Evolutionary conservation across 1,284 basidiomycete genomes (phyloP).

Genomic region (Sphagnurus paluster): DNA sequence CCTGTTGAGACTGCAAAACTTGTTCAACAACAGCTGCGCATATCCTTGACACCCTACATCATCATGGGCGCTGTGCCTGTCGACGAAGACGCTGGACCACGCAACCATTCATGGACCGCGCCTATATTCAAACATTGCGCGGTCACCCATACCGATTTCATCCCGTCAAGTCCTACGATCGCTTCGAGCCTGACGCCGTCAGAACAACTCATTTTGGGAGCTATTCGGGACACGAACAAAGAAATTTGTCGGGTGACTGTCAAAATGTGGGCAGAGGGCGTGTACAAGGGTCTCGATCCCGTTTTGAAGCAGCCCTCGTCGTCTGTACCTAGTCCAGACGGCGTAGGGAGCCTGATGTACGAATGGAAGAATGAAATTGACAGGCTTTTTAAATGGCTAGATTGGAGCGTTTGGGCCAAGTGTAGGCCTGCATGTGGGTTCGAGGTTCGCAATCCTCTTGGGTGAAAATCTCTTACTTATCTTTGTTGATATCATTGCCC

Average conservation of each 20-base stretch:
- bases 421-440: constrained; percentile 41
- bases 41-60: constrained; percentile 13
- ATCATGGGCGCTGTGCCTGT: constrained; percentile 5
- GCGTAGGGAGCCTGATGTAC: constrained; percentile 12
- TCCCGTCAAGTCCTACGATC: not conserved
- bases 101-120: constrained; percentile 5
- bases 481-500: not conserved
- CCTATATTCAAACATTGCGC: constrained; percentile 11
- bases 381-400: constrained; percentile 42
- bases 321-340: not conserved
- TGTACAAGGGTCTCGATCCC: constrained; percentile 32
- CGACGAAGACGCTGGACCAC: not conserved
- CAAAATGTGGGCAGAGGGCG: constrained; percentile 42
- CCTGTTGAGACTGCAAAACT: constrained; percentile 2
- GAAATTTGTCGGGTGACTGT: constrained; percentile 50
- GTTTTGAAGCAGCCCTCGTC: not conserved
- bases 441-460: constrained; percentile 31
- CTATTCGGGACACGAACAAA: constrained; percentile 33
- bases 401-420: constrained; percentile 46
- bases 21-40: constrained; percentile 5
- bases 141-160: constrained; percentile 10
- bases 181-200: constrained; percentile 1
- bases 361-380: constrained; percentile 31
- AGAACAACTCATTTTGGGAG: constrained; percentile 10
- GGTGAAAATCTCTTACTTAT: not conserved